Base-by-base conservation (phyloP, 805 yeast genomes). In the Kockiozyma suomiensis region DNA sequence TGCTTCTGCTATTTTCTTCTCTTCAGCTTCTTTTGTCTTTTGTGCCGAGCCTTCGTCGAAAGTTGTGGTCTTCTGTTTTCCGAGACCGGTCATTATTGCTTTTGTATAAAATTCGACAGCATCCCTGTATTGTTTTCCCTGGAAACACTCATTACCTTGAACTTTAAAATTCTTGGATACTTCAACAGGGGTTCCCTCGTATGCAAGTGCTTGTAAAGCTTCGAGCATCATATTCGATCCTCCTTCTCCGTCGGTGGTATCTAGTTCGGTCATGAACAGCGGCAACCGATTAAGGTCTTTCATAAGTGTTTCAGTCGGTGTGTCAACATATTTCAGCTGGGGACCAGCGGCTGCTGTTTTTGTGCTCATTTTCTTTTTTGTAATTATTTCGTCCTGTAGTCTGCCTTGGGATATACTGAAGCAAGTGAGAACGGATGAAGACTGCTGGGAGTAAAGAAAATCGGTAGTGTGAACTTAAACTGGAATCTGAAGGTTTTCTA, bases 101-200 rank as follows among this genome's bases (percentile, higher is more conserved):
- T 88, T 85, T 35, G 86, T 85, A 69, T 94, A 94, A 69, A 78
- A 86, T 56, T 83, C 87, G 43, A 89, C 78, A 0, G 99, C 99
- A 64, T 84, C 83, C 57, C 82, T 80, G 74, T 82, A 94, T 68
- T 85, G 83, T 68, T 86, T 89, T 8, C 77, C 76, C 71, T 83
- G 86, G 75, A 81, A 94, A 59, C 88, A 82, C 15, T 90, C 97
- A 72, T 96, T 94, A 4, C 99, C 99, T 71, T 93, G 97, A 62
- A 82, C 85, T 65, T 91, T 90, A 77, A 92, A 94, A 70, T 91
- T 92, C 25, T 83, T 79, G 3, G 97, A 97, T 37, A 91, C 78
- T 70, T 94, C 99, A 69, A 87, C 85, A 0, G 97, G 97, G 64
- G 90, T 96, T 47, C 98, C 99, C 51, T 94, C 99, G 70, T 90